Conservation (phyloP, 805 yeast species). For the Barnettozyma vustinii region DNA sequence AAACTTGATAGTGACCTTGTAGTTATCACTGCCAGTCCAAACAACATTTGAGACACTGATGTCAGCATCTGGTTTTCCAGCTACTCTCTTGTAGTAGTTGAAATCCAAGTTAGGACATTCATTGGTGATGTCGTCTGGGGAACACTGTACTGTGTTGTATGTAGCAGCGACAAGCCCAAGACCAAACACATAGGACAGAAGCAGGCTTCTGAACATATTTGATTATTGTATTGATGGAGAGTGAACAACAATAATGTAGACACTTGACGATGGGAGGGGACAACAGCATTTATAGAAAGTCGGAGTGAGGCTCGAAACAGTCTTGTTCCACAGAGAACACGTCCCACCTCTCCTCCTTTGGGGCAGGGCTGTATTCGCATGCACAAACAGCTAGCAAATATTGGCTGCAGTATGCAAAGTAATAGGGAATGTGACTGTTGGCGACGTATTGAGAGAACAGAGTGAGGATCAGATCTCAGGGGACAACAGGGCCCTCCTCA, state of each 20-base stretch:
- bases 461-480: neutral
- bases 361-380: neutral
- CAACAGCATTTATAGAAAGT: neutral
- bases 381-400: neutral
- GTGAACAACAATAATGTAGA: too few relatives aligned
- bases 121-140: neutral
- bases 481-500: too few relatives aligned
- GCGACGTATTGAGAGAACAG: neutral
- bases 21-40: neutral
- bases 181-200: neutral
- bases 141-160: neutral
- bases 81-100: too few relatives aligned
- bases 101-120: neutral
- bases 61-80: neutral
- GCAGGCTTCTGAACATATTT: neutral
- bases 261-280: too few relatives aligned
- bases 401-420: neutral
- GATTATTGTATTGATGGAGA: too few relatives aligned
- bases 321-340: neutral
- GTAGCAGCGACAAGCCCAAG: neutral
- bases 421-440: neutral
- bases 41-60: slow-evolving; percentile 5
- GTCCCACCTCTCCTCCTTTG: neutral
- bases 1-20: slow-evolving; percentile 5
- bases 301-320: neutral